Evolutionary conservation across 78 protist genomes (phyloP).

Genomic region (Trichosphaerium sp.): DNA sequence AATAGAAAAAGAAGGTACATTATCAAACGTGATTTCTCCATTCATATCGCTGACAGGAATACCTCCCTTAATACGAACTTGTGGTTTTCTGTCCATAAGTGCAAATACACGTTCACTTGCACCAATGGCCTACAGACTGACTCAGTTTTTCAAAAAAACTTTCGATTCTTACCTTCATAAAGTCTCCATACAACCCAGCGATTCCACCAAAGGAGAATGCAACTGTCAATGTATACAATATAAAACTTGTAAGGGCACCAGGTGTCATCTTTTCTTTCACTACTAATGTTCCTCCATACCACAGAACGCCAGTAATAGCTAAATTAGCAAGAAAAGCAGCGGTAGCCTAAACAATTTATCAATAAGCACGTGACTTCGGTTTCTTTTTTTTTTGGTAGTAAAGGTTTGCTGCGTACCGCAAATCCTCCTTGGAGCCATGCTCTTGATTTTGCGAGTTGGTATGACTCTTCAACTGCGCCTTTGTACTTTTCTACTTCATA

Average conservation of each 20-base stretch:
- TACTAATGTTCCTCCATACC: constrained; percentile 61
- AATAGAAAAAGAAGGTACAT: too few relatives aligned
- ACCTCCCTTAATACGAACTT: constrained; percentile 2
- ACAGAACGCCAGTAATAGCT: constrained; percentile 26
- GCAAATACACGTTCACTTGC: constrained; percentile 67
- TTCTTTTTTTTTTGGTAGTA: too few relatives aligned
- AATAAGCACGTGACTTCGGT: too few relatives aligned
- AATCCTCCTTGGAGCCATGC: constrained; percentile 18
- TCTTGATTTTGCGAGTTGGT: constrained; percentile 21
- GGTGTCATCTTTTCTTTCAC: constrained; percentile 14
- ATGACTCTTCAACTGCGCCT: constrained; percentile 23
- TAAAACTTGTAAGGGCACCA: constrained; percentile 49
- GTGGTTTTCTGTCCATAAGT: constrained; percentile 61
- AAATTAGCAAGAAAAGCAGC: constrained; percentile 26
- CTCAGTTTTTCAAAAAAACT: neutral
- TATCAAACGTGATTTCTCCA: too few relatives aligned
- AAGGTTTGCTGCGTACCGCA: too few relatives aligned
- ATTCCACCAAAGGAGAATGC: constrained; percentile 47
- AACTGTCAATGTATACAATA: constrained; percentile 53
- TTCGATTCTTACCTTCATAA: neutral
- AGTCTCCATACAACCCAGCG: constrained; percentile 26
- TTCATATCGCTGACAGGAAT: too few relatives aligned
- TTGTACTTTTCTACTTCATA: neutral
- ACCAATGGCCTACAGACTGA: constrained; percentile 55
- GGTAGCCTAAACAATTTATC: constrained; percentile 5